Evolutionary conservation across 1,284 basidiomycete genomes (phyloP).

Genomic region (Leccinum ponderosum): DNA sequence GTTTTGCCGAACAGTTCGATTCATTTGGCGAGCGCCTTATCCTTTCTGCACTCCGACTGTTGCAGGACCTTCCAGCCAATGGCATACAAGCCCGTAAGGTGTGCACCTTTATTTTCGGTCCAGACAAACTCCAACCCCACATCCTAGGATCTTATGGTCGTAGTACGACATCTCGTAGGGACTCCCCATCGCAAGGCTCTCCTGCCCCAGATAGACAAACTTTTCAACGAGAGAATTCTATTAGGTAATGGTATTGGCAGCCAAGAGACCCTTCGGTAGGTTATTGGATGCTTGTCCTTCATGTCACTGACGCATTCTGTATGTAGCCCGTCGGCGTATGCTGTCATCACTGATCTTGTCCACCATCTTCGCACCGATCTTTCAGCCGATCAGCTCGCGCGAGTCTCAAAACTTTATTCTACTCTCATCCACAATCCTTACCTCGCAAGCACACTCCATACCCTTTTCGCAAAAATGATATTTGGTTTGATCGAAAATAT

Average conservation of each 20-base stretch:
- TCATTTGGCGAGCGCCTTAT: conserved; percentile 84
- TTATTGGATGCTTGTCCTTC: conserved; percentile 2
- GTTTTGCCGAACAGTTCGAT: conserved; percentile 68
- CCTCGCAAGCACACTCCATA: conserved; percentile 81
- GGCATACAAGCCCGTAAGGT: conserved; percentile 83
- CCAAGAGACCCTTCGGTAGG: conserved; percentile 80
- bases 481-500: conserved; percentile 90
- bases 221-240: conserved; percentile 91
- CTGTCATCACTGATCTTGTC: conserved; percentile 90
- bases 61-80: conserved; percentile 93
- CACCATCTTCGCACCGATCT: conserved; percentile 91
- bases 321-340: conserved; percentile 81
- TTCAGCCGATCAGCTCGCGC: conserved; percentile 74
- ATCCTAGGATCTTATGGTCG: conserved; percentile 85
- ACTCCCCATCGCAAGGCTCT: conserved; percentile 83
- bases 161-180: conserved; percentile 88
- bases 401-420: conserved; percentile 85
- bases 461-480: conserved; percentile 92
- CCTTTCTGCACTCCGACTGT: conserved; percentile 78
- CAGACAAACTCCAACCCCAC: conserved; percentile 3
- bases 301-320: conserved; percentile 13
- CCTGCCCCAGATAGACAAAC: conserved; percentile 84
- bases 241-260: conserved; percentile 82
- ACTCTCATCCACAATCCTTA: conserved; percentile 90
- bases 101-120: conserved; percentile 1